These are phyloP conservation scores for Boletus tomentosulus DNA, from an alignment of 768 basidiomycete genomes.

Conservation along the genomic window DNA sequence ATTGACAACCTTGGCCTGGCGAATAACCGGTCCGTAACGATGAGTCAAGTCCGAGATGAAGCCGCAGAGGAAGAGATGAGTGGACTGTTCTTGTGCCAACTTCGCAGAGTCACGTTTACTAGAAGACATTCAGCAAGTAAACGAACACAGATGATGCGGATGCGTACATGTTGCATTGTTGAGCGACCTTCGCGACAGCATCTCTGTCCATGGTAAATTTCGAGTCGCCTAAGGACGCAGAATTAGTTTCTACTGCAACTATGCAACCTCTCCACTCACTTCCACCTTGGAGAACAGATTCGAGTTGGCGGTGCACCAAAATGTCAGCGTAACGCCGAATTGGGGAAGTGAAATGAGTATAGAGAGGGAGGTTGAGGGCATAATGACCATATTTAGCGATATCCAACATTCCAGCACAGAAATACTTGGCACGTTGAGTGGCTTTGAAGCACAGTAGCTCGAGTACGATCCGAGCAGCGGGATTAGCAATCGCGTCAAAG, in stretches of 20 bases:
- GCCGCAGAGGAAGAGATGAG: conserved; percentile 91
- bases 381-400: conserved; percentile 97
- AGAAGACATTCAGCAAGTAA: conserved; percentile 11
- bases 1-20: conserved; percentile 91
- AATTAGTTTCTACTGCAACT: conserved; percentile 2
- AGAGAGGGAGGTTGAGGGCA: conserved; percentile 83
- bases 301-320: conserved; percentile 93
- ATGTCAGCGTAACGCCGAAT: conserved; percentile 93
- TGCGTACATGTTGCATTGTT: conserved; percentile 93
- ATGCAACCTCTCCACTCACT: conserved; percentile 36
- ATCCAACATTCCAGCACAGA: conserved; percentile 98
- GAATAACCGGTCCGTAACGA: conserved; percentile 91
- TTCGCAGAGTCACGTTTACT: conserved; percentile 89
- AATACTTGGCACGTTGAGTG: conserved; percentile 95
- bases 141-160: background rate
- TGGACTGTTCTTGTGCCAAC: conserved; percentile 94
- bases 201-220: conserved; percentile 98
- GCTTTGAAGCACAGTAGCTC: conserved; percentile 84
- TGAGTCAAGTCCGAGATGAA: conserved; percentile 92
- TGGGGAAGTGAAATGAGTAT: conserved; percentile 91
- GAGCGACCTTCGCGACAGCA: conserved; percentile 94
- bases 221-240: conserved; percentile 47
- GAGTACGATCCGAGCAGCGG: conserved; percentile 71
- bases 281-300: conserved; percentile 75
- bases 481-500: conserved; percentile 68